phyloP scores from a whole-genome alignment of 108 stramenopile genomes.

The Stephanodiscus triporus region DNA sequence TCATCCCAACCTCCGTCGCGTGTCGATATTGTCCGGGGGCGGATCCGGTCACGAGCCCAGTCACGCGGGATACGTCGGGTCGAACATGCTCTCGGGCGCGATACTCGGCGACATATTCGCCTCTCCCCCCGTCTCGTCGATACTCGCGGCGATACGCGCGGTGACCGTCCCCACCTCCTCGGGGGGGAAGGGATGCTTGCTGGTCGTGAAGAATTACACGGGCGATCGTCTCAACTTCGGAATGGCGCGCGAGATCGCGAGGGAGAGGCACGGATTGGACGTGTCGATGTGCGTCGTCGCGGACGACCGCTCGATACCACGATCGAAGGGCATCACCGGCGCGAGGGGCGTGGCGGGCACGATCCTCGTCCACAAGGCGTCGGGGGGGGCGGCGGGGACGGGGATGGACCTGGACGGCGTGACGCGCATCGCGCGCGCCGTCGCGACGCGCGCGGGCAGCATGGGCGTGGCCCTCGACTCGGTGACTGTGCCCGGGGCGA shows the following conservation, averaged over 20 bases:
- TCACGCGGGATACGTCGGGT: constrained; percentile 95
- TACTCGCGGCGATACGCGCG: constrained; percentile 92
- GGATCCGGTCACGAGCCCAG: constrained; percentile 98
- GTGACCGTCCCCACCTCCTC: constrained; percentile 54
- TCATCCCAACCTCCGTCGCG: constrained; percentile 43
- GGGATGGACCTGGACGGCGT: constrained; percentile 73
- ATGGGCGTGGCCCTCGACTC: constrained; percentile 91
- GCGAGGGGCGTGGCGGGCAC: constrained; percentile 97
- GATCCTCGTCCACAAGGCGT: constrained; percentile 94
- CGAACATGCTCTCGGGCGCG: constrained; percentile 94
- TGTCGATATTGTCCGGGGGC: constrained; percentile 89
- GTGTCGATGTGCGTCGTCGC: constrained; percentile 91
- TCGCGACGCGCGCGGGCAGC: constrained; percentile 72
- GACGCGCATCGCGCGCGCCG: constrained; percentile 57
- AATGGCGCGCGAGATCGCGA: constrained; percentile 92
- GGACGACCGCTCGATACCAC: constrained; percentile 94
- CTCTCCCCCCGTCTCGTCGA: constrained; percentile 82
- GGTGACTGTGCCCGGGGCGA: constrained; percentile 92
- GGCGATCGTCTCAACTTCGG: constrained; percentile 99
- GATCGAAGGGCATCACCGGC: constrained; percentile 93
- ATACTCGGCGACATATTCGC: constrained; percentile 98
- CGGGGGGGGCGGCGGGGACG: constrained; percentile 87
- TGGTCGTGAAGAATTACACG: constrained; percentile 99
- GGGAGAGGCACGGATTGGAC: constrained; percentile 61
- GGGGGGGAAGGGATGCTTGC: constrained; percentile 70